phyloP scores from a whole-genome alignment of 2,329 filamentous ascomycete species.

The Aspergillus nomiae region DNA sequence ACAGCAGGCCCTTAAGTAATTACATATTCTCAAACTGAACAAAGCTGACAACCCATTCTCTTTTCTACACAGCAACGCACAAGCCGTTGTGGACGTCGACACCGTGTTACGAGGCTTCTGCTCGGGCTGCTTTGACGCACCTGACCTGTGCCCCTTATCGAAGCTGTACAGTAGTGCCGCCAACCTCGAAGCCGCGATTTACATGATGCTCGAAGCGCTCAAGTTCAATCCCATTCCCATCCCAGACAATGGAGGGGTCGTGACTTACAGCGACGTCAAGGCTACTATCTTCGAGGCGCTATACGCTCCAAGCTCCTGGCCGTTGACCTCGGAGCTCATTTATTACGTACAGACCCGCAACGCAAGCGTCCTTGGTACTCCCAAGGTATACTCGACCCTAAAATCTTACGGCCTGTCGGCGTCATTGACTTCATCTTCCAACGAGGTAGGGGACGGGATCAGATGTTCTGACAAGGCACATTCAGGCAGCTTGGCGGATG shows the following conservation, averaged over 20 bases:
- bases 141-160: slow-evolving; percentile 8
- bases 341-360: not conserved
- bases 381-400: not conserved
- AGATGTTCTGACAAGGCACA: not conserved
- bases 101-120: slow-evolving; percentile 9
- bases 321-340: slow-evolving; percentile 1
- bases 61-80: slow-evolving; percentile 8
- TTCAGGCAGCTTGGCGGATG: not conserved
- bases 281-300: not conserved
- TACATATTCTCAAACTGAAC: not conserved
- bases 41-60: not conserved
- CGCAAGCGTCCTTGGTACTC: not conserved
- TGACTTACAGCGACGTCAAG: slow-evolving; percentile 10
- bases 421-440: not conserved
- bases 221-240: slow-evolving; percentile 11
- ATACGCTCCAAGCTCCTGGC: slow-evolving; percentile 8
- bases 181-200: slow-evolving; percentile 11
- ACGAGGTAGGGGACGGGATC: not conserved
- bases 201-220: slow-evolving; percentile 7
- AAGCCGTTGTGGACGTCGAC: slow-evolving; percentile 8
- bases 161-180: slow-evolving; percentile 7
- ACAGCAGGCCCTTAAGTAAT: not conserved
- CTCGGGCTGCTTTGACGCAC: slow-evolving; percentile 9
- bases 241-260: not conserved
- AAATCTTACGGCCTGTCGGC: not conserved